Evolutionary conservation across 208 protist genomes (phyloP).

Genomic region (Wallacemonas collosoma): DNA sequence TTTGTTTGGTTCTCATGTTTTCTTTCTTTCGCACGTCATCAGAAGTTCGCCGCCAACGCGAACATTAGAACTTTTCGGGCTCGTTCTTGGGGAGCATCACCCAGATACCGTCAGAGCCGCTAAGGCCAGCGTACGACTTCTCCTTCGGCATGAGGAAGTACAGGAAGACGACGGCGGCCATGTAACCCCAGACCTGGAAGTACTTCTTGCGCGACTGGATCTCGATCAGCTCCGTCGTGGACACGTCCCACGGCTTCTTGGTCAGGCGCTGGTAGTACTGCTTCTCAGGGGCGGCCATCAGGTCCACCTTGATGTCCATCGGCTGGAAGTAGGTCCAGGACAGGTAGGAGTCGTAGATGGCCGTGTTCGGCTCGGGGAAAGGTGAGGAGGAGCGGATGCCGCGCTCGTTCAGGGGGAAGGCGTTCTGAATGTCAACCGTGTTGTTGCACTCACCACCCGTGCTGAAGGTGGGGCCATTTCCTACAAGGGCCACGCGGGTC

Average conservation of each 20-base stretch:
- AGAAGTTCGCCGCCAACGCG: neutral
- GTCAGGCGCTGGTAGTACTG: conserved; percentile 92
- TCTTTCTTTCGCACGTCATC: neutral
- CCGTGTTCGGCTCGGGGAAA: conserved; percentile 89
- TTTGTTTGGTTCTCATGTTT: neutral
- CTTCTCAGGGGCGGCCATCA: conserved; percentile 80
- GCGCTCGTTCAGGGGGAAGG: conserved; percentile 80
- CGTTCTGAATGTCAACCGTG: conserved; percentile 80
- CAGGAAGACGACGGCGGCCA: conserved; percentile 64
- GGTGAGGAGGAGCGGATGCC: conserved; percentile 88
- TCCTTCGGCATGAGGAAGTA: conserved; percentile 93
- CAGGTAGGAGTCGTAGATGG: conserved; percentile 90
- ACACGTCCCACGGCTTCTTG: conserved; percentile 89
- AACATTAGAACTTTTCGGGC: conserved; percentile 80
- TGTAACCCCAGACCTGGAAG: conserved; percentile 77
- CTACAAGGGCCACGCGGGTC: conserved; percentile 75
- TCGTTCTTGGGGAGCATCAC: conserved; percentile 86
- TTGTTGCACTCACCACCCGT: conserved; percentile 89
- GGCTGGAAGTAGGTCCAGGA: conserved; percentile 93
- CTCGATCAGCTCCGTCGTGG: conserved; percentile 84
- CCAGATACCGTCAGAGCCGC: conserved; percentile 83
- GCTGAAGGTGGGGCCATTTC: conserved; percentile 88
- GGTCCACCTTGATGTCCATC: conserved; percentile 84
- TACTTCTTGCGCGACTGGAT: conserved; percentile 90
- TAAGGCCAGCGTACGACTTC: conserved; percentile 87